Evolutionary conservation across 306 rosid species (phyloP), one percentile per base, ranked within the genome.

Genomic region (Glycine latifolia): DNA sequence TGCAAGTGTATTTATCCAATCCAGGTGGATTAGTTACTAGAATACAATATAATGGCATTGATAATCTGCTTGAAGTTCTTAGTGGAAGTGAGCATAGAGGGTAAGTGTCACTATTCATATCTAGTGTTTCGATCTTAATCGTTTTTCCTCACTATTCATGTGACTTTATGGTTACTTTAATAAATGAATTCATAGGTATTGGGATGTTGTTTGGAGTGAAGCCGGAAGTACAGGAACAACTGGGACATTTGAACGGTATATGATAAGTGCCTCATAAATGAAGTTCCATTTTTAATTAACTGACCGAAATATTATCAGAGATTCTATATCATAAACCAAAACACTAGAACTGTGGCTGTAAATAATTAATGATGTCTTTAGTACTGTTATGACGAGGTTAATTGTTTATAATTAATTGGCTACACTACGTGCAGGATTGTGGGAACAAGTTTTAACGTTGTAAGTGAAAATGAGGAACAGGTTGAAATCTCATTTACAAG

Each of bases 171-270:
- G 14, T 41, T 60, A 50, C 16, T n/a, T 73, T 35, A 52, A 53
- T 7, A 33, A 44, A n/a, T 84, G 79, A 35, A 68, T 71, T 50
- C 85, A 58, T 67, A 95, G 99, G 88, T 95, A 93, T 55, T 95
- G 98, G 99, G 99, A 95, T 77, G 77, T 93, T 76, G 98, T 95
- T 65, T 93, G 99, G 99, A 91, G 91, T 83, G 87, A 91, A 83
- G 87, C 92, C 4, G 93, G 99, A 67, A 85, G 86, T 81, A 87
- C 88, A 56, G 90, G 90, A 75, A 87, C 90, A 59, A 82, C 82
- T 0, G 99, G 98, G 33, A 87, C 69, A 61, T 88, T 80, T 81
- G 96, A 95, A 74, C 87, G 85, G 99, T 91, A 90, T 68, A 90
- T 66, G 31, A 26, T 39, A 3, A 31, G 37, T 46, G 31, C 9